phyloP scores from a whole-genome alignment of 2,329 filamentous ascomycete genomes.

The Lomentospora prolificans region DNA sequence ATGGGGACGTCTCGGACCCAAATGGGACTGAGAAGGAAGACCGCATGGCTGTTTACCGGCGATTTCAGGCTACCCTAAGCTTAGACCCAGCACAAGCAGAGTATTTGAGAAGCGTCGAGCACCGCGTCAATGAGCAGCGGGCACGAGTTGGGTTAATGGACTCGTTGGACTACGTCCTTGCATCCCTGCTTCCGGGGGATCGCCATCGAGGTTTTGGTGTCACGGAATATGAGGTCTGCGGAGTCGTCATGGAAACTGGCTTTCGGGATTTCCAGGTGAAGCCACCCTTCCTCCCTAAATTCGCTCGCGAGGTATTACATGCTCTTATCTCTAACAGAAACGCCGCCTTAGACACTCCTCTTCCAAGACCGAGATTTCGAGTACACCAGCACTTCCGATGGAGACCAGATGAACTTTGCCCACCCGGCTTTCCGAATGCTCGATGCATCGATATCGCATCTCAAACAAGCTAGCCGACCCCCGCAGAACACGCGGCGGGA shows the following conservation, averaged over 20 bases:
- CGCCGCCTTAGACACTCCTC: neutral
- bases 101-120: no score
- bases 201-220: neutral
- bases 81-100: no score
- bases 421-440: neutral
- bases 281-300: neutral
- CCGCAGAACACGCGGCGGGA: no score
- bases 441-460: neutral
- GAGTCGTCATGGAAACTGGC: neutral
- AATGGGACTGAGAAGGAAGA: no score
- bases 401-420: neutral
- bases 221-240: neutral
- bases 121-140: no score
- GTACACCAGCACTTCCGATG: neutral
- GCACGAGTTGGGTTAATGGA: no score
- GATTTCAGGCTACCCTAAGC: no score
- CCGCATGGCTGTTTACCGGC: no score
- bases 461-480: no score
- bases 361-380: neutral
- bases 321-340: neutral
- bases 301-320: neutral
- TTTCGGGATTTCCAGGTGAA: neutral
- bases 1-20: no score
- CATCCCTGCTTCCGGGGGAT: neutral
- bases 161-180: neutral